These are phyloP conservation scores for Paulownia fortunei DNA, from an alignment of 257 asterid species.

Conservation along the genomic window DNA sequence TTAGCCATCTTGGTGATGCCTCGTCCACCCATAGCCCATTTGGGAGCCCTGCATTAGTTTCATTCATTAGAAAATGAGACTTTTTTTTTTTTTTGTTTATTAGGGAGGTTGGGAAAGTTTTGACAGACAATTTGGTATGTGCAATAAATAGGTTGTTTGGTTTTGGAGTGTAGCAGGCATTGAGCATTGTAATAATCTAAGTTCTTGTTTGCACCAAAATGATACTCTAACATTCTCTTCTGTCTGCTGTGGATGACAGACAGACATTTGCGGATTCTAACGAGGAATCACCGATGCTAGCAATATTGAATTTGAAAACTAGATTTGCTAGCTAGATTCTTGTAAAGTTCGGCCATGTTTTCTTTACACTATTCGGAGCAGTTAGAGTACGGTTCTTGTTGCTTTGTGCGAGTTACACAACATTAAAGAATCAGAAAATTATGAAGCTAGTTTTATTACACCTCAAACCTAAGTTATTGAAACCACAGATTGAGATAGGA, in stretches of 20 bases:
- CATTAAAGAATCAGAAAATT: neutral
- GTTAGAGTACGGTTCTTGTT: neutral
- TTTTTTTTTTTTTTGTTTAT: neutral
- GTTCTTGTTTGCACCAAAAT: constrained; percentile 32
- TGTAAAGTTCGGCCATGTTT: constrained; percentile 24
- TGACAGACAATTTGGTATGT: neutral
- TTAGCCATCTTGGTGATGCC: constrained; percentile 55
- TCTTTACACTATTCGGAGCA: neutral
- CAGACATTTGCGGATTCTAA: constrained; percentile 6
- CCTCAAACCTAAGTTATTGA: too few species aligned
- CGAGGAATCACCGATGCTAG: constrained; percentile 21
- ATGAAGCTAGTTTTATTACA: too few species aligned
- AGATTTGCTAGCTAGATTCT: constrained; percentile 32
- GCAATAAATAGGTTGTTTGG: constrained; percentile 22
- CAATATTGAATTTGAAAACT: neutral
- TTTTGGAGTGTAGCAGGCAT: constrained; percentile 1
- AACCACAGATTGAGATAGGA: too few species aligned
- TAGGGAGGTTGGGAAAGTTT: neutral
- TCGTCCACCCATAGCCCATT: constrained; percentile 30
- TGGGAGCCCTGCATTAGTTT: constrained; percentile 31
- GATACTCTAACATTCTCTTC: constrained; percentile 20
- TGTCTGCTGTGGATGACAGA: constrained; percentile 26
- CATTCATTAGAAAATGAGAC: constrained; percentile 17
- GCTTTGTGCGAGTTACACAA: too few species aligned
- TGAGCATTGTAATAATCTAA: constrained; percentile 39